Evolutionary conservation across 768 basidiomycete genomes (phyloP).

Genomic region (Pleurotus sapidus): DNA sequence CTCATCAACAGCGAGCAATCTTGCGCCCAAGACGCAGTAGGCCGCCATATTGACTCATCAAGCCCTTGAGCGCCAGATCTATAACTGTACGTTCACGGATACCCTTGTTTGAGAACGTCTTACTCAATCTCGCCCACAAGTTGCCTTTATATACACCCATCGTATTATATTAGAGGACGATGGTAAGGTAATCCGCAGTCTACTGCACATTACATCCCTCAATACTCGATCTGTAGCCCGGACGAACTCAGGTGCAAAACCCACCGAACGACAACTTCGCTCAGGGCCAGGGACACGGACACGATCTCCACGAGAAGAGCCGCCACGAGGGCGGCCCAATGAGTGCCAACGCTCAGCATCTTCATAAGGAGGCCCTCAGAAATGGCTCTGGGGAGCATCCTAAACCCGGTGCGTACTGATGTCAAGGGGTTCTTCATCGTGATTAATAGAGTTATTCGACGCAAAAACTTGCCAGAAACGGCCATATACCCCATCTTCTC

Average conservation of each 20-base stretch:
- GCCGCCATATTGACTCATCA: neutral
- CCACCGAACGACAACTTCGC: conserved; percentile 25
- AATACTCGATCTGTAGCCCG: neutral
- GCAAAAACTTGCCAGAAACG: conserved; percentile 40
- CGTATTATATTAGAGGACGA: no score
- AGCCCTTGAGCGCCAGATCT: no score
- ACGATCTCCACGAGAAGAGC: conserved; percentile 15
- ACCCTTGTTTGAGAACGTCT: no score
- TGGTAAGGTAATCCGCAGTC: no score
- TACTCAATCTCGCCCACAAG: no score
- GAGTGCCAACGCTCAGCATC: conserved; percentile 26
- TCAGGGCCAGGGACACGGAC: conserved; percentile 15
- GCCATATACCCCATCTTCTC: conserved; percentile 34
- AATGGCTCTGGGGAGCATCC: conserved; percentile 59
- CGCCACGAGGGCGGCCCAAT: conserved; percentile 1
- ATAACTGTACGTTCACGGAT: no score
- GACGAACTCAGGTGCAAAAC: conserved; percentile 33
- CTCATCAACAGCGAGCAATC: neutral
- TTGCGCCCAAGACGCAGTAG: neutral
- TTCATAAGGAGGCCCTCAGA: conserved; percentile 48
- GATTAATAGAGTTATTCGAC: neutral
- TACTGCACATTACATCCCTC: no score
- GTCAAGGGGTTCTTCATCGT: no score
- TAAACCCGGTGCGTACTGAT: conserved; percentile 48
- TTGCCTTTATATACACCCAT: no score